phyloP scores from a whole-genome alignment of 495 filamentous ascomycete genomes.

The Apodospora peruviana region DNA sequence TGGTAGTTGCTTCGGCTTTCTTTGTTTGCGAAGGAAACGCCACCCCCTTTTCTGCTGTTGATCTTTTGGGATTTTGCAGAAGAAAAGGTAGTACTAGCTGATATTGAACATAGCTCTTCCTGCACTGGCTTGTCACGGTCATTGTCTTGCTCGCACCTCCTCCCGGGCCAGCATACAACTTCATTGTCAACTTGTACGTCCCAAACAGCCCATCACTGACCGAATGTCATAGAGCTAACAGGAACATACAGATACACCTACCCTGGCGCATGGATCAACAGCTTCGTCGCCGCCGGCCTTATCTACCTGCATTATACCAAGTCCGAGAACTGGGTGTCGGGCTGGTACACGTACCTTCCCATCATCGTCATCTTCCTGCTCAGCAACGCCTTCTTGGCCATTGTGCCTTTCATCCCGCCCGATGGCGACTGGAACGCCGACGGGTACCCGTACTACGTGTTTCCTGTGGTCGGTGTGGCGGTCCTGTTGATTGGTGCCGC shows the following conservation, averaged over 20 bases:
- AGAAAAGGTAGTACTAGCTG: too few relatives aligned
- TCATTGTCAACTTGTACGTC: constrained; percentile 41
- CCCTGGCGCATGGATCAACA: constrained; percentile 48
- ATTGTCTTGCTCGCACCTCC: constrained; percentile 46
- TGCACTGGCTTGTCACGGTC: constrained; percentile 47
- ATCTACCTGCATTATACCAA: constrained; percentile 42
- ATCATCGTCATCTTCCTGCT: constrained; percentile 39
- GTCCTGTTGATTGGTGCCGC: constrained; percentile 42
- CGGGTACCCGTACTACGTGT: constrained; percentile 46
- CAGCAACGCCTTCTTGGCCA: constrained; percentile 45
- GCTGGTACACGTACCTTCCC: constrained; percentile 38
- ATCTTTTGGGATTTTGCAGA: too few relatives aligned
- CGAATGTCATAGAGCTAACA: background rate
- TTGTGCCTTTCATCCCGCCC: constrained; percentile 47
- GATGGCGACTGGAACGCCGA: constrained; percentile 45
- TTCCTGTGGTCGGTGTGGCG: constrained; percentile 45
- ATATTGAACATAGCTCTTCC: constrained; percentile 28
- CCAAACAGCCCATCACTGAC: background rate
- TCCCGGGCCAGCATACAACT: constrained; percentile 39
- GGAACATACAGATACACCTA: constrained; percentile 34
- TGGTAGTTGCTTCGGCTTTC: too few relatives aligned
- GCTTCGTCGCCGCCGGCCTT: constrained; percentile 43
- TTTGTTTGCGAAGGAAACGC: background rate
- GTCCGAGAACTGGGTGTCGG: constrained; percentile 38
- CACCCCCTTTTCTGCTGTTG: too few relatives aligned